These are phyloP conservation scores for Euphorbia pulcherrima DNA, from an alignment of 345 rosid genomes.

Conservation along the genomic window DNA sequence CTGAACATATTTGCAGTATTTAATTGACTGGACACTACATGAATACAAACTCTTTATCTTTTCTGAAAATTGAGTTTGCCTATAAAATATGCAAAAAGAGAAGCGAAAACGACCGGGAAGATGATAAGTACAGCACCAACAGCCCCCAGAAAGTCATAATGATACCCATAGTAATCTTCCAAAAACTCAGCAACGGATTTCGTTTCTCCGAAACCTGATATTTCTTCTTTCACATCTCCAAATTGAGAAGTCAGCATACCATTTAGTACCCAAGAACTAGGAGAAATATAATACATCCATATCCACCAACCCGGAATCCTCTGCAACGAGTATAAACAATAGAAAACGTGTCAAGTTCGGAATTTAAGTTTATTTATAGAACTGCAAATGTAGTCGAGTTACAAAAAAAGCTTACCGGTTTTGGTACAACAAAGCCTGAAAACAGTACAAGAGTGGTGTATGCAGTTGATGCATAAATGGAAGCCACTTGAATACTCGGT, in stretches of 20 bases:
- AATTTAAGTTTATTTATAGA: not conserved
- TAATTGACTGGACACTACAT: not conserved
- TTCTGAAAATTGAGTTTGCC: slow-evolving; percentile 54
- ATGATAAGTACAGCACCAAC: slow-evolving; percentile 37
- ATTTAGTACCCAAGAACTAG: slow-evolving; percentile 71
- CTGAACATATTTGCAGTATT: not conserved
- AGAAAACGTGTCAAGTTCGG: not conserved
- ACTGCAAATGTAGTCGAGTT: not conserved
- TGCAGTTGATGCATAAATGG: slow-evolving; percentile 39
- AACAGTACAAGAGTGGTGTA: slow-evolving; percentile 51
- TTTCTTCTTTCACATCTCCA: slow-evolving; percentile 50
- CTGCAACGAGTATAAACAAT: slow-evolving; percentile 34
- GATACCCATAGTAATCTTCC: slow-evolving; percentile 54
- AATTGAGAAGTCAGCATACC: slow-evolving; percentile 62
- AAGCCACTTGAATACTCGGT: slow-evolving; percentile 54
- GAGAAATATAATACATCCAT: slow-evolving; percentile 59
- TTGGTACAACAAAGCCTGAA: slow-evolving; percentile 65
- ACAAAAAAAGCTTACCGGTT: slow-evolving; percentile 47
- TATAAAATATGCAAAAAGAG: slow-evolving; percentile 49
- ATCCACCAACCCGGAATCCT: slow-evolving; percentile 78
- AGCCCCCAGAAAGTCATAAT: slow-evolving; percentile 31
- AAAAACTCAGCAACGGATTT: slow-evolving; percentile 42
- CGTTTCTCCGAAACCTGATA: slow-evolving; percentile 44
- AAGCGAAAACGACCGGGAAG: slow-evolving; percentile 51
- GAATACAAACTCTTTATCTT: slow-evolving; percentile 38